Base-by-base conservation (phyloP, 192 early-diverging fungal genomes). In the Entomortierella parvispora region DNA sequence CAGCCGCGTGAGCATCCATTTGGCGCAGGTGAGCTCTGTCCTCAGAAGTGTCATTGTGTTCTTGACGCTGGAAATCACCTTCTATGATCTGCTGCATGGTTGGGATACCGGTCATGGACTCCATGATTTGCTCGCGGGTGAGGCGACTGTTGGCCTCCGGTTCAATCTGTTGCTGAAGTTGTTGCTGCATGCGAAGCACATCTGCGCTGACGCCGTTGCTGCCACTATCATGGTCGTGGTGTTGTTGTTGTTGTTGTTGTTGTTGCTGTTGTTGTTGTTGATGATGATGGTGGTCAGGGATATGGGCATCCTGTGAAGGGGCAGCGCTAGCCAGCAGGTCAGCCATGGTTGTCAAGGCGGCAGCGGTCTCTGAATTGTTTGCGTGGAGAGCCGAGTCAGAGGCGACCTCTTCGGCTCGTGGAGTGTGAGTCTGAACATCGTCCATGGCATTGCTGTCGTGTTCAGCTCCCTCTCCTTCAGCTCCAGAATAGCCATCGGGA, bases 151-250 rank as follows among this genome's bases (percentile, higher is more conserved):
- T 26, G n/a, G 58, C 32, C 9, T 45, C 44, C 3, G 62, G 45
- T 53, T 50, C 50, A 29, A 77, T 68, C 45, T 77, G 74, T 43
- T 77, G 65, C 25, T 68, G 65, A 2, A 77, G 61, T 12, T 77
- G 59, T 23, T 64, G 60, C 18, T 77, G 74, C 74, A 77, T 68
- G 17, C 37, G 47, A 12, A 77, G 22, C n/a, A 77, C 61, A 29
- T 77, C 74, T 1, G 57, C 59, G 32, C 43, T 62, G 10, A 67
- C 58, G 33, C 51, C n/a, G 25, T 26, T 58, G 54, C 15, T 37
- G 5, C 37, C 37, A 40, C 37, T 40, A 12, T 5, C 37, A 12
- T 40, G 37, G 7, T 17, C 15, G 34, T n/a, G 28, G 58, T 10
- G 40, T 31, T 43, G n/a, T 22, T 23, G 40, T 59, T 22, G 26